Evolutionary conservation across 2,329 filamentous ascomycete genomes (phyloP).

Genomic region (Ceratocystis colombiana): DNA sequence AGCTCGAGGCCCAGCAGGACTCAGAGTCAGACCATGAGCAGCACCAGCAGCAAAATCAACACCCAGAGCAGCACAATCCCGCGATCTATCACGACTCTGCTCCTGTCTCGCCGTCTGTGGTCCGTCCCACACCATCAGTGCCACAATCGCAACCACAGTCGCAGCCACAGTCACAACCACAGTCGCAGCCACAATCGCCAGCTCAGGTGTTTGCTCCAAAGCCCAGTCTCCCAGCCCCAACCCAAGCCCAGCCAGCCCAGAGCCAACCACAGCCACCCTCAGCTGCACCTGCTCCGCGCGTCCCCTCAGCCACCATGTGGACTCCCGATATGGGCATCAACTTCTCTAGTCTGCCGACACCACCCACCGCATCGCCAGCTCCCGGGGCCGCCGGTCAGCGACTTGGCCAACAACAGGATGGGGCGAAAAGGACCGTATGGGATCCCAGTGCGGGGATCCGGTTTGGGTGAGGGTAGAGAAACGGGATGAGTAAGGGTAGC

Average conservation of each 20-base stretch:
- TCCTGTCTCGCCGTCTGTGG: slow-evolving; percentile 48
- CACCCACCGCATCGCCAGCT: slow-evolving; percentile 28
- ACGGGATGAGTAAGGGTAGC: neutral
- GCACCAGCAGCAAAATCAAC: slow-evolving; percentile 25
- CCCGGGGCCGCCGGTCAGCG: slow-evolving; percentile 27
- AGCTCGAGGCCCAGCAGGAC: slow-evolving; percentile 4
- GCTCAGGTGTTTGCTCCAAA: slow-evolving; percentile 21
- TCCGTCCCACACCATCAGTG: slow-evolving; percentile 45
- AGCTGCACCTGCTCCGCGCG: slow-evolving; percentile 27
- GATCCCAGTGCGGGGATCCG: slow-evolving; percentile 24
- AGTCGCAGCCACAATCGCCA: neutral
- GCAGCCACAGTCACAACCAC: neutral
- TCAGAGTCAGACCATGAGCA: neutral
- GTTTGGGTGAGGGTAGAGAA: slow-evolving; percentile 27
- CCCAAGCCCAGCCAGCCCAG: neutral
- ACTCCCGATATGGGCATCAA: slow-evolving; percentile 70
- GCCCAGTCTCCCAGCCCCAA: slow-evolving; percentile 3
- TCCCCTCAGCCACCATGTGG: slow-evolving; percentile 45
- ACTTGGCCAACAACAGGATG: slow-evolving; percentile 28
- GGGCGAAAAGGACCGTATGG: slow-evolving; percentile 20
- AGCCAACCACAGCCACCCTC: slow-evolving; percentile 26
- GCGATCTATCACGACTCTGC: slow-evolving; percentile 38
- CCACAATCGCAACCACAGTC: neutral
- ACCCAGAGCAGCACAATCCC: slow-evolving; percentile 27
- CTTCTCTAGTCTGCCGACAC: slow-evolving; percentile 45